Percentiles rank a stretch among this genome's conserved stretches.
These are phyloP conservation scores for Galerina marginata DNA, from an alignment of 768 basidiomycete genomes.

Conservation along the genomic window DNA sequence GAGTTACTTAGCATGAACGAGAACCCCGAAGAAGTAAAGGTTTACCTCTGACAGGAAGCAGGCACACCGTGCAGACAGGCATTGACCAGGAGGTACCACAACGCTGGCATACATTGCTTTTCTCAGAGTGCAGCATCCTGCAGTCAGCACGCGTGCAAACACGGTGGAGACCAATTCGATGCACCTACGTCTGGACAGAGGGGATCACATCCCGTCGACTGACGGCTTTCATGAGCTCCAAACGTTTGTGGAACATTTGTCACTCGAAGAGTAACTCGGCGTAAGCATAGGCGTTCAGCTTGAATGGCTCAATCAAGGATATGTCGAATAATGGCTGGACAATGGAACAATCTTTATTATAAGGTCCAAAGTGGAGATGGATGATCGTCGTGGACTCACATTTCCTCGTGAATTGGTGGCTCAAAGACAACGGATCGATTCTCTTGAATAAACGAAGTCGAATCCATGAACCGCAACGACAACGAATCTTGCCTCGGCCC, in stretches of 20 bases:
- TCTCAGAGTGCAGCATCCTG: conserved; percentile 34
- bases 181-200: conserved; percentile 24
- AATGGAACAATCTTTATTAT: conserved; percentile 14
- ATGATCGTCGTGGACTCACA: conserved; percentile 21
- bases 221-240: conserved; percentile 76
- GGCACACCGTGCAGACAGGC: conserved; percentile 72
- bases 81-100: conserved; percentile 50
- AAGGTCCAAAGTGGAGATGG: neutral
- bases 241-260: conserved; percentile 71
- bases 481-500: conserved; percentile 47
- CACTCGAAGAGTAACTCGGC: conserved; percentile 79
- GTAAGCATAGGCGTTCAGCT: conserved; percentile 68
- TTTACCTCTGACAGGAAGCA: conserved; percentile 76
- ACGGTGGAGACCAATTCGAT: conserved; percentile 50
- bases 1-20: neutral
- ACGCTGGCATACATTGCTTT: conserved; percentile 45
- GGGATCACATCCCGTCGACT: conserved; percentile 32
- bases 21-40: neutral
- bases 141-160: conserved; percentile 50
- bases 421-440: conserved; percentile 41
- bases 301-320: conserved; percentile 47
- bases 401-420: conserved; percentile 30
- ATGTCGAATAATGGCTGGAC: conserved; percentile 37
- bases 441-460: conserved; percentile 25
- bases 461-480: conserved; percentile 45